Conservation (phyloP, 192 early-diverging fungal species). For the Dissophora ornata region DNA sequence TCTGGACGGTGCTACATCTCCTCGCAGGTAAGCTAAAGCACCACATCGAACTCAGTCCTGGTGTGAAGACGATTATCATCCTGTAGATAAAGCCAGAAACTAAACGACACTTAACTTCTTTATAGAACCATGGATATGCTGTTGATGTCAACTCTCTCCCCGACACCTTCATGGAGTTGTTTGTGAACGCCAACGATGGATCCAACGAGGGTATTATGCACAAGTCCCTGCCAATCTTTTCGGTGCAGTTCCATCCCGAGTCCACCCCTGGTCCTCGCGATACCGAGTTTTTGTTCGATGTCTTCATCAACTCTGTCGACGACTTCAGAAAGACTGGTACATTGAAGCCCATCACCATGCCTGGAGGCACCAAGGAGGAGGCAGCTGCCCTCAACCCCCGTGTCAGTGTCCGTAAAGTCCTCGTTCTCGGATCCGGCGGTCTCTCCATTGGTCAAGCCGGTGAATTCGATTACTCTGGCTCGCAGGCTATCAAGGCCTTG, state of each 20-base stretch:
- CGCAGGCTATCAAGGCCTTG: constrained; percentile 96
- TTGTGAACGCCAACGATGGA: constrained; percentile 98
- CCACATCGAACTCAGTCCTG: not conserved
- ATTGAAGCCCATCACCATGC: constrained; percentile 80
- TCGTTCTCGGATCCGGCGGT: constrained; percentile 96
- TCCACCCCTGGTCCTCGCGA: constrained; percentile 95
- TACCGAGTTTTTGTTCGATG: constrained; percentile 97
- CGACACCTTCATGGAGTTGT: constrained; percentile 83
- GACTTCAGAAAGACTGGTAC: constrained; percentile 77
- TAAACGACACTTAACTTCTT: not conserved
- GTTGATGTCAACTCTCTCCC: constrained; percentile 87
- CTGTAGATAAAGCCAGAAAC: not conserved
- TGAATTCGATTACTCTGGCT: constrained; percentile 98
- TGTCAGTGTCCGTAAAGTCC: constrained; percentile 88
- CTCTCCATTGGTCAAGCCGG: constrained; percentile 98
- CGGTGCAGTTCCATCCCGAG: constrained; percentile 99
- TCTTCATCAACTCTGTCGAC: constrained; percentile 84
- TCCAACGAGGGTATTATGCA: constrained; percentile 99
- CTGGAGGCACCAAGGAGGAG: constrained; percentile 63
- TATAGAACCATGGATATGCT: constrained; percentile 94
- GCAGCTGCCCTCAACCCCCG: constrained; percentile 59
- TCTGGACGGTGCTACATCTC: constrained; percentile 98
- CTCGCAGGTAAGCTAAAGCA: constrained; percentile 71
- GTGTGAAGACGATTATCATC: not conserved
- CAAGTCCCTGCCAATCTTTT: constrained; percentile 92